A percentile compares a stretch with the other conserved stretches of the same genome.
These are phyloP conservation scores for Dillenia turbinata DNA, from an alignment of 164 flowering plant species.

Conservation along the genomic window DNA sequence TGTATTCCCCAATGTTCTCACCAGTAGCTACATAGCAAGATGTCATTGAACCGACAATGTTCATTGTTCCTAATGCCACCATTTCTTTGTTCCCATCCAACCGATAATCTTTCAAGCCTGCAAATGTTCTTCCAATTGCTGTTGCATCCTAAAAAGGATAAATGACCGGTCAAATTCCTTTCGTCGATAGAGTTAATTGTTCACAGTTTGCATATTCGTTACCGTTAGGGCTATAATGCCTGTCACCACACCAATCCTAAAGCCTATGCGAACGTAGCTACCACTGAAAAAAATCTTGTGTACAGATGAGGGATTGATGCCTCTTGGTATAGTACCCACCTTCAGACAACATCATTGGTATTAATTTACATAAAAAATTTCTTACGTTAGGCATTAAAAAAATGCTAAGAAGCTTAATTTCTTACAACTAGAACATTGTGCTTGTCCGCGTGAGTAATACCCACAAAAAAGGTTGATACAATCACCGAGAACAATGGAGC, in stretches of 20 bases:
- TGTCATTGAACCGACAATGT: conserved; percentile 82
- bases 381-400: not conserved
- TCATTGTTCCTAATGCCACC: conserved; percentile 92
- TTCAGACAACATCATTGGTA: conserved; percentile 17
- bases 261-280: conserved; percentile 45
- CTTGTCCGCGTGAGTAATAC: conserved; percentile 73
- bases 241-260: conserved; percentile 70
- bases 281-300: conserved; percentile 63
- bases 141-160: conserved; percentile 66
- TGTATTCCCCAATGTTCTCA: conserved; percentile 12
- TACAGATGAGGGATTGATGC: conserved; percentile 69
- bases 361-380: not conserved
- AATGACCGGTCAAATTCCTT: not conserved
- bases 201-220: conserved; percentile 11
- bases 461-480: conserved; percentile 78
- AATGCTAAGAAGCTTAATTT: not conserved
- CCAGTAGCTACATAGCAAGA: conserved; percentile 94
- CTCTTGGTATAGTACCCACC: conserved; percentile 67
- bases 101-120: conserved; percentile 78
- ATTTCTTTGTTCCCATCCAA: conserved; percentile 95
- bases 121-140: conserved; percentile 93
- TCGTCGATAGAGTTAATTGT: not conserved
- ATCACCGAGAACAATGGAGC: conserved; percentile 84
- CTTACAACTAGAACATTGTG: conserved; percentile 85
- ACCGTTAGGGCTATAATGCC: conserved; percentile 87